Conservation (phyloP, 129 eudicot species). For the Centrapalus pauciflorus region DNA sequence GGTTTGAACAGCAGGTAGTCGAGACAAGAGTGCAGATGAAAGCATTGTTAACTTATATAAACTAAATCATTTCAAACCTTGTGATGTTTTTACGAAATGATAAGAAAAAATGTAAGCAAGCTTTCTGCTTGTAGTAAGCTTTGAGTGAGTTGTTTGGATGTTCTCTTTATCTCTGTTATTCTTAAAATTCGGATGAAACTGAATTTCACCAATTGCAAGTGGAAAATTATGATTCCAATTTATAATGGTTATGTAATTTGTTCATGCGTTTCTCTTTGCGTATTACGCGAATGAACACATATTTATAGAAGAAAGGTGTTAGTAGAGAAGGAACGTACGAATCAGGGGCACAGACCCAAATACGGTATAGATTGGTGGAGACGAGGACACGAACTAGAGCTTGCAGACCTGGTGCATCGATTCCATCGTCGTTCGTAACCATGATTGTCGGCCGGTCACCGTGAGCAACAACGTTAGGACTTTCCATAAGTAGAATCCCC, state of each 20-base stretch:
- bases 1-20: too few species aligned
- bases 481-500: slow-evolving; percentile 10
- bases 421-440: slow-evolving; percentile 96
- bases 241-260: neutral
- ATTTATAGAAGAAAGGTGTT: neutral
- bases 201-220: too few species aligned
- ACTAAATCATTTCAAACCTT: neutral
- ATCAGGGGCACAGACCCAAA: slow-evolving; percentile 91
- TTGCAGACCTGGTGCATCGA: slow-evolving; percentile 73
- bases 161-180: too few species aligned
- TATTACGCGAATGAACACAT: neutral
- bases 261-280: neutral
- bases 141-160: too few species aligned
- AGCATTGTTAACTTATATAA: too few species aligned
- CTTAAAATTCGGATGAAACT: too few species aligned
- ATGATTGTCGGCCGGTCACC: slow-evolving; percentile 53
- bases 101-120: too few species aligned
- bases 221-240: neutral
- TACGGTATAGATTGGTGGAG: slow-evolving; percentile 55
- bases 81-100: too few species aligned
- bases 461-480: neutral
- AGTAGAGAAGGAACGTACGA: slow-evolving; percentile 41
- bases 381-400: slow-evolving; percentile 76
- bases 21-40: neutral
- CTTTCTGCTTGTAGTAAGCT: too few species aligned